A percentile compares a stretch with the other conserved stretches of the same genome.
Conservation (phyloP, 441 rosid genomes). For the Breynia disticha region DNA sequence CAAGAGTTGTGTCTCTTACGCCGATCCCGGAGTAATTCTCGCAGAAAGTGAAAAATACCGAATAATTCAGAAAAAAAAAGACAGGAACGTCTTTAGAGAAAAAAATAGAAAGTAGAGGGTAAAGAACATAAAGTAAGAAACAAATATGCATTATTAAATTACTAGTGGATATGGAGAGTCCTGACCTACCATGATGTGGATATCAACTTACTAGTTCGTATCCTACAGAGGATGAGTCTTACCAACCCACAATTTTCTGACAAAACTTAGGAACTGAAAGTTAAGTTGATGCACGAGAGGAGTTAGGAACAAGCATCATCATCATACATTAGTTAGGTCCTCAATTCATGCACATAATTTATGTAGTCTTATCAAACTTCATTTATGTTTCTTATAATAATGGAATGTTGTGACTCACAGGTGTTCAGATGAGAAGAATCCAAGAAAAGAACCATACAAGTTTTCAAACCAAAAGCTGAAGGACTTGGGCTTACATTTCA, state of each 20-base stretch:
- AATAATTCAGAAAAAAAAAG: too few species aligned
- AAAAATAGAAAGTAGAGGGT: not conserved
- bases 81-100: too few species aligned
- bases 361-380: too few species aligned
- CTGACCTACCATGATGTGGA: not conserved
- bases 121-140: not conserved
- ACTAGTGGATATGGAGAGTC: not conserved
- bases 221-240: not conserved
- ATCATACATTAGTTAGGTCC: too few species aligned
- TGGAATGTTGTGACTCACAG: slow-evolving; percentile 19
- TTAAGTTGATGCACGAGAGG: too few species aligned
- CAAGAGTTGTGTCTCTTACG: too few species aligned
- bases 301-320: too few species aligned
- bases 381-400: too few species aligned
- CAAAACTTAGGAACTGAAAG: not conserved
- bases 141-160: not conserved
- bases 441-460: slow-evolving; percentile 63
- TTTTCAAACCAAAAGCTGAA: slow-evolving; percentile 58
- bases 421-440: slow-evolving; percentile 80
- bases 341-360: too few species aligned
- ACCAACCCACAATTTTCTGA: not conserved
- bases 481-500: slow-evolving; percentile 70
- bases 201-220: not conserved
- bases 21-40: too few species aligned
- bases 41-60: too few species aligned